Evolutionary conservation across 106 monocot genomes (phyloP).

Genomic region (Dendrobium nobile): DNA sequence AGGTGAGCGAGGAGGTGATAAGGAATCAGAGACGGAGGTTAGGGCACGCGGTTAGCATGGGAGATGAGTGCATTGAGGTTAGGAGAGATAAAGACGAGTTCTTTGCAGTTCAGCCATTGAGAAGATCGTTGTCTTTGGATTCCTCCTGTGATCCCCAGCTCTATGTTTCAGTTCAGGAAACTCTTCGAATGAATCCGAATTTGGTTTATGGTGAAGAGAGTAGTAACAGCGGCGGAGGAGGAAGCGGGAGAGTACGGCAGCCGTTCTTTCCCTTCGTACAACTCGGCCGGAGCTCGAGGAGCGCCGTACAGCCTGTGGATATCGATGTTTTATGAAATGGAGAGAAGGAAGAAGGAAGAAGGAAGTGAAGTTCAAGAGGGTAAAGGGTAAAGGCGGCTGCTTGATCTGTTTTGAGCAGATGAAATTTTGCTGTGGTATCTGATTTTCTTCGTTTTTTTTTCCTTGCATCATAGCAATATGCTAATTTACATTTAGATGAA

Average conservation of each 20-base stretch:
- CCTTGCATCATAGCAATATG: no score
- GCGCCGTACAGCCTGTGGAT: neutral
- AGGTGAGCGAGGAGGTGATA: conserved; percentile 17
- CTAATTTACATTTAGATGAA: no score
- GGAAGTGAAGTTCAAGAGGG: no score
- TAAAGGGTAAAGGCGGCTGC: no score
- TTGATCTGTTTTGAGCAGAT: no score
- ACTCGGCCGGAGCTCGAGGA: neutral
- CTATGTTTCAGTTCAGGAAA: conserved; percentile 43
- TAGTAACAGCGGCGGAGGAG: conserved; percentile 10
- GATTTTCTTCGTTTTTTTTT: no score
- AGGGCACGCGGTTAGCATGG: conserved; percentile 29
- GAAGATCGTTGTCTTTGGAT: conserved; percentile 79
- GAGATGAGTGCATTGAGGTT: conserved; percentile 50
- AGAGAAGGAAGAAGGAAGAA: no score
- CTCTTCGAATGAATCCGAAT: conserved; percentile 13
- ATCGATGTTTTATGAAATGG: neutral
- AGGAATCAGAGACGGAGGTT: conserved; percentile 12
- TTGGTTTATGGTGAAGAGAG: neutral
- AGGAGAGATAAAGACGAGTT: conserved; percentile 29
- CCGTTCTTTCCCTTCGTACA: conserved; percentile 45
- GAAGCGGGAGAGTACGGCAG: conserved; percentile 11
- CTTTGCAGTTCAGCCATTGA: conserved; percentile 35
- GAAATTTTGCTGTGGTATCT: no score
- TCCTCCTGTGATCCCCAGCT: conserved; percentile 44